phyloP scores from a whole-genome alignment of 2,329 filamentous ascomycete genomes.

The Gnomoniopsis smithogilvyi region DNA sequence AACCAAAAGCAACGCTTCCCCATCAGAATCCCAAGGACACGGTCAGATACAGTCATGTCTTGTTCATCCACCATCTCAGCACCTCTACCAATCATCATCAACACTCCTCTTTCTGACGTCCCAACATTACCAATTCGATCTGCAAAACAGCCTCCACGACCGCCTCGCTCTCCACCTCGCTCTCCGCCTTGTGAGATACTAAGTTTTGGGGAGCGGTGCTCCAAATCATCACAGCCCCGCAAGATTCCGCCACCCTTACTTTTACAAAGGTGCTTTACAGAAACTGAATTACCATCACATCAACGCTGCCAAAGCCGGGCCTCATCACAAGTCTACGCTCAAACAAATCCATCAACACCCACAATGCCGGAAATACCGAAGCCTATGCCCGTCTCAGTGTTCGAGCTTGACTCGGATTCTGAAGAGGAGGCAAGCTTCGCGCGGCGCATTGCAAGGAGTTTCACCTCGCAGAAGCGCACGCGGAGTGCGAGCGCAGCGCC shows the following conservation, averaged over 20 bases:
- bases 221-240: neutral
- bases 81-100: neutral
- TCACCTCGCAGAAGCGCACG: constrained; percentile 26
- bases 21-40: neutral
- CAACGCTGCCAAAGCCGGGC: constrained; percentile 7
- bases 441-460: constrained; percentile 40
- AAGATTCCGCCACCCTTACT: constrained; percentile 14
- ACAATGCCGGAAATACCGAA: neutral
- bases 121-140: neutral
- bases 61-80: neutral
- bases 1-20: neutral
- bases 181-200: no score
- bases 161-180: neutral
- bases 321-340: neutral
- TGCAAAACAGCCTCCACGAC: neutral
- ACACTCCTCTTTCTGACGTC: neutral
- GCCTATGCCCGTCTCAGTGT: constrained; percentile 37
- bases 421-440: constrained; percentile 28
- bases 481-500: constrained; percentile 33
- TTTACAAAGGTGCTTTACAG: constrained; percentile 2
- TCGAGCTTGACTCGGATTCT: constrained; percentile 45
- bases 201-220: neutral
- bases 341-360: neutral
- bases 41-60: constrained; percentile 1
- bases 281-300: constrained; percentile 28